Percentiles rank a stretch among this genome's conserved stretches.
phyloP scores from a whole-genome alignment of 169 alveolate genomes.

The Eimeria acervulina region DNA sequence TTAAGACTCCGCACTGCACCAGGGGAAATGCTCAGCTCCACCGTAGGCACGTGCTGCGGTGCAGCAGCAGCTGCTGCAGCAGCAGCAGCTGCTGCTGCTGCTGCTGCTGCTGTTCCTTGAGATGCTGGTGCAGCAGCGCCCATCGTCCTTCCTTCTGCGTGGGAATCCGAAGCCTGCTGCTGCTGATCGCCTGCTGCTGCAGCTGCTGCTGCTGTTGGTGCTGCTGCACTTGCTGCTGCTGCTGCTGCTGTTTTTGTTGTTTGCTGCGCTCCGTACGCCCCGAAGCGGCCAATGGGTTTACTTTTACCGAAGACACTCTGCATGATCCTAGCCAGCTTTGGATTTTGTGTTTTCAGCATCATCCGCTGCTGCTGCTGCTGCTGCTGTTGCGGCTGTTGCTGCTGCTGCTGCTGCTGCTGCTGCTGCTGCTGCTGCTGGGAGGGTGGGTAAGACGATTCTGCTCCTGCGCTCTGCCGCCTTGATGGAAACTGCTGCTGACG shows the following conservation, averaged over 20 bases:
- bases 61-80: slow-evolving; percentile 1
- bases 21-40: slow-evolving; percentile 41
- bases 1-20: slow-evolving; percentile 71
- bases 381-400: background rate
- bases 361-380: background rate
- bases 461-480: background rate
- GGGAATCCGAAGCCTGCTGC: background rate
- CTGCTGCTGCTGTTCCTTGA: background rate
- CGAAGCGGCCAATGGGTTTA: slow-evolving; percentile 76
- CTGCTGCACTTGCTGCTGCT: slow-evolving; percentile 22
- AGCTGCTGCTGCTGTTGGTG: slow-evolving; percentile 1
- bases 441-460: background rate
- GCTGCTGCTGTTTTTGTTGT: slow-evolving; percentile 15
- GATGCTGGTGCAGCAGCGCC: background rate
- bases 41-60: background rate
- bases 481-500: background rate
- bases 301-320: slow-evolving; percentile 60
- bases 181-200: slow-evolving; percentile 20
- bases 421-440: slow-evolving; percentile 54
- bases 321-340: slow-evolving; percentile 57
- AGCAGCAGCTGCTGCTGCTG: background rate
- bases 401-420: slow-evolving; percentile 41
- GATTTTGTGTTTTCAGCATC: slow-evolving; percentile 34
- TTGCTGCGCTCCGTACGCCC: slow-evolving; percentile 13
- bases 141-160: background rate